Conservation (phyloP, 371 early-diverging fungal species). For the Aphelidium insulamus region DNA sequence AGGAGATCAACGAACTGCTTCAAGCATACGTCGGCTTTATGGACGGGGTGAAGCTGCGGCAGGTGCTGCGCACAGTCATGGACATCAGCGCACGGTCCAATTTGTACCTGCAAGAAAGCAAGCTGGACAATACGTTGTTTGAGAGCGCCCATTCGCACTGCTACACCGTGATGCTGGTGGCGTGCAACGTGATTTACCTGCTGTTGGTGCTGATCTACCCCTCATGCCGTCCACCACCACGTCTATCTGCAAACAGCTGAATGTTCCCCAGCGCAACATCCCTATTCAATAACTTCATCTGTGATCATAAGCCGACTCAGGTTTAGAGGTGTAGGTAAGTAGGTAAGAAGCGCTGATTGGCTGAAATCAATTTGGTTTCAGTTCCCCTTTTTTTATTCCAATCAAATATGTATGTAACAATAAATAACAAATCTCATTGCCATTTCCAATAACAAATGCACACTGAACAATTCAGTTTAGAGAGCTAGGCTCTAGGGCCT, state of each 20-base stretch:
- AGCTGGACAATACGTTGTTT: constrained; percentile 68
- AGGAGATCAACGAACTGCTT: constrained; percentile 62
- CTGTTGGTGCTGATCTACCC: constrained; percentile 70
- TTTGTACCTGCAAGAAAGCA: constrained; percentile 79
- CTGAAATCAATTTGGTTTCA: no score
- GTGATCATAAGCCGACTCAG: no score
- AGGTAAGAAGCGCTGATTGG: no score
- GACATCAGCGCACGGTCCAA: constrained; percentile 89
- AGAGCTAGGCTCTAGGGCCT: no score
- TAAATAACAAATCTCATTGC: no score
- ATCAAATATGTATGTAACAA: no score
- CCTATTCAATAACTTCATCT: no score
- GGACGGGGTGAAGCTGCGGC: constrained; percentile 66
- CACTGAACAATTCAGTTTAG: no score
- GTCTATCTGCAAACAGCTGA: constrained; percentile 51
- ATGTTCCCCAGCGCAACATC: constrained; percentile 48
- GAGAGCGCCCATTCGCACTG: constrained; percentile 47
- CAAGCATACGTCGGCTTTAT: constrained; percentile 50
- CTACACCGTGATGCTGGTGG: constrained; percentile 60
- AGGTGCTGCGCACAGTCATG: constrained; percentile 69
- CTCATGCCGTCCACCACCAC: constrained; percentile 80
- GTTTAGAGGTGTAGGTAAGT: no score
- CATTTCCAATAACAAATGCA: no score
- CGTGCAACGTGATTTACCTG: constrained; percentile 69
- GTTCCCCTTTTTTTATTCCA: no score